Evolutionary conservation across 2,329 filamentous ascomycete species (phyloP), one percentile per base, ranked within the genome.

Genomic region (Aspergillus pseudoviridinutans): DNA sequence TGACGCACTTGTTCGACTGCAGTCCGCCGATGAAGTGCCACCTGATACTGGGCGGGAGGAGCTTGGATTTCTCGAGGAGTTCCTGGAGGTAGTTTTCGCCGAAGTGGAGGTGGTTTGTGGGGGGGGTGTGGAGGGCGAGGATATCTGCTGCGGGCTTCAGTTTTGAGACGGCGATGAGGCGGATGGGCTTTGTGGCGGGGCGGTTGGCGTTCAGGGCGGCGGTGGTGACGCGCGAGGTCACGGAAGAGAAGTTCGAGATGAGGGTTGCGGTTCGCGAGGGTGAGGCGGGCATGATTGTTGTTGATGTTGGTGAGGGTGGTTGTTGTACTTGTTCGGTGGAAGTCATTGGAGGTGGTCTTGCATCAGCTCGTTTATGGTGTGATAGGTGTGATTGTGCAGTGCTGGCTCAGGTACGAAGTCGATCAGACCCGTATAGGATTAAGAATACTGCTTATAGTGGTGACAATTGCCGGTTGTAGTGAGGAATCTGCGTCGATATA

Each of bases 21-120:
- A 99, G 78, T 0, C 90, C 91, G 42, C 94, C 94, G 72, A 97
- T 99, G 75, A 97, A 97, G 76, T 99, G 94, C 94, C 94, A 99
- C 67, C 83, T 83, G 64, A 99, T 89, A 35, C 78, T 68, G 3
- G 68, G 77, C 0, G 94, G 93, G 10, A 99, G 83, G 22, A 96
- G 72, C 38, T 84, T 82, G 1, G 91, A 88, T 76, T 99, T 99
- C 72, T 96, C 89, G 58, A 83, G 82, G 54, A 99, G 84, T 75
- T 99, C 94, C 76, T 93, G 90, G 3, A 89, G 83, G 78, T 99
- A 99, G 80, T 99, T 99, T 78, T 99, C 94, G 67, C 94, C 94
- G 74, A 97, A 97, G 77, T 99, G 91, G 20, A 80, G 65, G 55
- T 92, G 90, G 1, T 78, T 74, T 29, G 78, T 73, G 1, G 82